Evolutionary conservation across 148 eudicot species (phyloP).

Genomic region (Persicaria maculosa): DNA sequence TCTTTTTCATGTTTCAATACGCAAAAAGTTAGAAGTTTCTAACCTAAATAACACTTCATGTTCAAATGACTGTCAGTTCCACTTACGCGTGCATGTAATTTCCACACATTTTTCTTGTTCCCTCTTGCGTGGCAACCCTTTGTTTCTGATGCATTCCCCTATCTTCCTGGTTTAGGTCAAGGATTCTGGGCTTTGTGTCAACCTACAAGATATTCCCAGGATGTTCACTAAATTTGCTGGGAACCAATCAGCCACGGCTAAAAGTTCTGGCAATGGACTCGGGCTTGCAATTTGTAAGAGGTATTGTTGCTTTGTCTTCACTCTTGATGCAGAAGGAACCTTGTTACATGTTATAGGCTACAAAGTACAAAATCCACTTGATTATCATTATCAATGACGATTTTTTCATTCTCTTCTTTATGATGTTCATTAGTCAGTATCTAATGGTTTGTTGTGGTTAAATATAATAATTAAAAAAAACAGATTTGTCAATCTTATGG

Average conservation of each 20-base stretch:
- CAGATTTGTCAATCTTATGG: conserved; percentile 91
- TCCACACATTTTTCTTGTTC: neutral
- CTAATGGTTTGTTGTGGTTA: neutral
- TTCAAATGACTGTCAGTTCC: conserved; percentile 57
- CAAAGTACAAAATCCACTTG: neutral
- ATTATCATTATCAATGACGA: neutral
- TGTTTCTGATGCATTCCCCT: neutral
- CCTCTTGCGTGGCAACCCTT: neutral
- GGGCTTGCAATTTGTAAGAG: conserved; percentile 92
- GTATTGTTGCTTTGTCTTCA: conserved; percentile 23
- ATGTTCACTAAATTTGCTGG: conserved; percentile 76
- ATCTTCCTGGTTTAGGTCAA: conserved; percentile 45
- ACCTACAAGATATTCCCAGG: conserved; percentile 76
- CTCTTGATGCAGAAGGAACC: neutral
- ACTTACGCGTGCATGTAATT: conserved; percentile 70
- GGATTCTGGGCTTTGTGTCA: conserved; percentile 81
- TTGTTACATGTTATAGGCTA: too few relatives aligned
- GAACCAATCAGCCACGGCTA: conserved; percentile 35
- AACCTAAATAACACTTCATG: too few relatives aligned
- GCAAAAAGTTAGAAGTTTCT: too few relatives aligned
- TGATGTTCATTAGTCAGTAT: conserved; percentile 4
- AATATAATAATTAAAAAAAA: neutral
- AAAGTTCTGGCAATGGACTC: conserved; percentile 64
- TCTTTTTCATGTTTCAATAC: too few relatives aligned
- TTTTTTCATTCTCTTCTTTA: neutral